Percentiles rank a stretch among this genome's conserved stretches.
Evolutionary conservation across 495 filamentous ascomycete genomes (phyloP).

Genomic region (Xylaria scruposa): DNA sequence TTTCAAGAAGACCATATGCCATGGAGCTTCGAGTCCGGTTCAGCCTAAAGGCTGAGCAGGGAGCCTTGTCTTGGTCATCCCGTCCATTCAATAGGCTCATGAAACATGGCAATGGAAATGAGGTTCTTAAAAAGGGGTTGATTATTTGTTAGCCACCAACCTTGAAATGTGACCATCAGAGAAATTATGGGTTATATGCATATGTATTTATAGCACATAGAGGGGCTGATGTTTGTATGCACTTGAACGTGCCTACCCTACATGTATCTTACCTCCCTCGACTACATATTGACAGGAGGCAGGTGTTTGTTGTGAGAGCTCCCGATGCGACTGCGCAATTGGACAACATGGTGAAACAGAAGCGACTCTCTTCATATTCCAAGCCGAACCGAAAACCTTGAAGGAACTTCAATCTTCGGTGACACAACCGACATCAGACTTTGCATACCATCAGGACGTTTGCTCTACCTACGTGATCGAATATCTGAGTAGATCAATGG

Average conservation of each 20-base stretch:
- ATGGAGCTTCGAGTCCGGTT: background rate
- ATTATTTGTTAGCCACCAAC: background rate
- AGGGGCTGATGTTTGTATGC: background rate
- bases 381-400: background rate
- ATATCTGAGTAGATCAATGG: background rate
- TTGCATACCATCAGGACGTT: background rate
- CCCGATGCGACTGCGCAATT: slow-evolving; percentile 2
- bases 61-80: background rate
- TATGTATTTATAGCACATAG: slow-evolving; percentile 17
- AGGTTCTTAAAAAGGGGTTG: background rate
- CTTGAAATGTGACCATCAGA: too few species aligned
- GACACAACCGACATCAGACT: background rate
- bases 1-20: background rate
- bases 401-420: background rate
- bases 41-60: background rate
- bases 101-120: background rate
- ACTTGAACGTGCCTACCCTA: background rate
- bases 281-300: background rate
- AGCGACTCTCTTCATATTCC: background rate
- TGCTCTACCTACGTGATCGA: background rate
- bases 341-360: background rate
- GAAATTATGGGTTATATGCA: background rate
- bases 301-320: background rate
- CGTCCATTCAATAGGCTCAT: background rate
- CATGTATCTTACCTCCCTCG: too few species aligned